Percentiles rank a stretch among this genome's conserved stretches.
Conservation (phyloP, 2,329 filamentous ascomycete species). For the Paracoccidioides brasiliensis region DNA sequence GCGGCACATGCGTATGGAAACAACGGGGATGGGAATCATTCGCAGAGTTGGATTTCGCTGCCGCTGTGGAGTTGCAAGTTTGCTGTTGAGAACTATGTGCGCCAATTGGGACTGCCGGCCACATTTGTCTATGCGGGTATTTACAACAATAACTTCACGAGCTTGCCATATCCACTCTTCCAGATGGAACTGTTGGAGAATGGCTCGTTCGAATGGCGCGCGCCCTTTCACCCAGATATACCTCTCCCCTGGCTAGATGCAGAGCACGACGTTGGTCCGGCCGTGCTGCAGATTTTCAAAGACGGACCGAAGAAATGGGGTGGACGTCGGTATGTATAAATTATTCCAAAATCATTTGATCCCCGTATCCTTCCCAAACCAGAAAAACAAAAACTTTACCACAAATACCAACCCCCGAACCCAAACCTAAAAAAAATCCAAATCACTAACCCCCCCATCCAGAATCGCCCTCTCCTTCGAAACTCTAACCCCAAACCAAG, state of each 20-base stretch:
- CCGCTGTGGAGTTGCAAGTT: slow-evolving; percentile 91
- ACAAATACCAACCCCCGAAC: background rate
- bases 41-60: slow-evolving; percentile 58
- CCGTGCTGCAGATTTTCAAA: slow-evolving; percentile 87
- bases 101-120: slow-evolving; percentile 65
- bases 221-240: slow-evolving; percentile 80
- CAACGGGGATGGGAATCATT: slow-evolving; percentile 26
- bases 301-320: slow-evolving; percentile 80
- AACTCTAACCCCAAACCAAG: slow-evolving; percentile 69
- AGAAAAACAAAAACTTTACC: background rate
- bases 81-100: slow-evolving; percentile 80
- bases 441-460: slow-evolving; percentile 1
- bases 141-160: slow-evolving; percentile 99
- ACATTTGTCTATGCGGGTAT: slow-evolving; percentile 96
- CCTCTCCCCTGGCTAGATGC: slow-evolving; percentile 91
- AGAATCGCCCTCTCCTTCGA: slow-evolving; percentile 87
- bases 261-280: slow-evolving; percentile 88
- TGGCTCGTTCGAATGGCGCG: slow-evolving; percentile 82
- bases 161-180: slow-evolving; percentile 80
- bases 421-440: slow-evolving; percentile 7
- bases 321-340: slow-evolving; percentile 46
- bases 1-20: slow-evolving; percentile 44
- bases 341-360: slow-evolving; percentile 3
- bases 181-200: slow-evolving; percentile 78
- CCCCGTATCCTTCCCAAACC: background rate